These are phyloP conservation scores for Vanrija pseudolonga DNA, from an alignment of 1,284 basidiomycete genomes.

Conservation along the genomic window DNA sequence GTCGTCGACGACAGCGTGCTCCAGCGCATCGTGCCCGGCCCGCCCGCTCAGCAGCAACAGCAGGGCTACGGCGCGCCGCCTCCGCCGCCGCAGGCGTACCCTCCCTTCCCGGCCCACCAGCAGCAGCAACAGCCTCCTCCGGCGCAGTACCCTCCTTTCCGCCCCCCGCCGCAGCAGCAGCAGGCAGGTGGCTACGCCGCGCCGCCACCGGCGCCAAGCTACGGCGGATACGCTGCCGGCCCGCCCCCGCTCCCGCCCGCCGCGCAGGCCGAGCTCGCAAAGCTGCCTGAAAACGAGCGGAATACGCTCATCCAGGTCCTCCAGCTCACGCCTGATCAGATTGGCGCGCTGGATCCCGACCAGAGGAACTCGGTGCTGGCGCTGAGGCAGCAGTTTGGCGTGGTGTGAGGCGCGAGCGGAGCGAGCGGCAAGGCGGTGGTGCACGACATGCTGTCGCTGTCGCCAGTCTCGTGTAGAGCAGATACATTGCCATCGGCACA, in stretches of 20 bases:
- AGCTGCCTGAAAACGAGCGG: constrained; percentile 48
- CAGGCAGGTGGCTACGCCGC: constrained; percentile 14
- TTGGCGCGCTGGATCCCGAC: constrained; percentile 73
- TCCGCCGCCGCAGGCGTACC: constrained; percentile 14
- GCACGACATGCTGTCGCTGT: no score
- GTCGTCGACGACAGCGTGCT: constrained; percentile 80
- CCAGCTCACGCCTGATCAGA: constrained; percentile 78
- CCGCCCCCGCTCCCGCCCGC: constrained; percentile 33
- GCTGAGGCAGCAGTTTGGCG: no score
- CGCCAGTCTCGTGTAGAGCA: no score
- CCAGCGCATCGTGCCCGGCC: constrained; percentile 41
- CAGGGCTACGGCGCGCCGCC: constrained; percentile 2
- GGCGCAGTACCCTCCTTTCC: constrained; percentile 28
- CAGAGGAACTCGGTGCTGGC: constrained; percentile 71
- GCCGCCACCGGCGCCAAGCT: constrained; percentile 36
- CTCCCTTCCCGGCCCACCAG: constrained; percentile 40
- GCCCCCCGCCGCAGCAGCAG: constrained; percentile 22
- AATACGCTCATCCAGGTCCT: constrained; percentile 83
- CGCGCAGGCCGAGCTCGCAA: constrained; percentile 37
- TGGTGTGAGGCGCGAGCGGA: no score
- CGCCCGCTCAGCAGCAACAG: constrained; percentile 31
- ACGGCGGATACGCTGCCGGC: constrained; percentile 20
- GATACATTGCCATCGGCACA: no score
- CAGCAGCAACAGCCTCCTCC: constrained; percentile 13
- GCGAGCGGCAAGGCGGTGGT: no score